phyloP scores from a whole-genome alignment of 805 yeast genomes.

The Cyberlindnera subsufficiens region DNA sequence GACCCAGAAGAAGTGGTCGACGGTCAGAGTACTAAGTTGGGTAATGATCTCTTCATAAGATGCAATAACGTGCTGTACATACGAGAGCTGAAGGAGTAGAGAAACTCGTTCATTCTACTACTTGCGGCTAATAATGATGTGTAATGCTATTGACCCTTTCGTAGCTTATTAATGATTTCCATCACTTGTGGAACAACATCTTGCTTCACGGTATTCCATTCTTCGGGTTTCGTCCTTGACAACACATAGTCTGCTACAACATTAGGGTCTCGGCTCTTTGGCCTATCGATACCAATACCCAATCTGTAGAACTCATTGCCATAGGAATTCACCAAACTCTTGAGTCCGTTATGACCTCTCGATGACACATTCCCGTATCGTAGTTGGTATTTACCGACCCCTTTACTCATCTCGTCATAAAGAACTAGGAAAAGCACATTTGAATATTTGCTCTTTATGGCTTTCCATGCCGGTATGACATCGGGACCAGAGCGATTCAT shows the following conservation, averaged over 20 bases:
- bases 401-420: slow-evolving; percentile 74
- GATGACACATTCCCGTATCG: slow-evolving; percentile 55
- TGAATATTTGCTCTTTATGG: slow-evolving; percentile 23
- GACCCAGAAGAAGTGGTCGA: slow-evolving; percentile 49
- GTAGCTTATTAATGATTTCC: slow-evolving; percentile 27
- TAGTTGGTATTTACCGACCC: slow-evolving; percentile 59
- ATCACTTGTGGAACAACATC: slow-evolving; percentile 37
- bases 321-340: slow-evolving; percentile 42
- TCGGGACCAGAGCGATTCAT: slow-evolving; percentile 74
- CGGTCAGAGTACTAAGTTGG: slow-evolving; percentile 41
- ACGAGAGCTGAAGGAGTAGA: slow-evolving; percentile 15
- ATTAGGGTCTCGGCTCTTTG: slow-evolving; percentile 37
- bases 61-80: slow-evolving; percentile 79
- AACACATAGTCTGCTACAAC: slow-evolving; percentile 58
- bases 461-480: slow-evolving; percentile 42
- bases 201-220: slow-evolving; percentile 33
- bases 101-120: too few relatives aligned
- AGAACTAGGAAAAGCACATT: slow-evolving; percentile 48
- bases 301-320: slow-evolving; percentile 57
- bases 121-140: too few relatives aligned
- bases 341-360: slow-evolving; percentile 84
- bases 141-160: not conserved
- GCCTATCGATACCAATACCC: slow-evolving; percentile 75
- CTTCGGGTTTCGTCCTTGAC: slow-evolving; percentile 39
- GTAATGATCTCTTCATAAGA: slow-evolving; percentile 80